Base-by-base conservation (phyloP, 148 eudicot genomes). In the Silene conica region DNA sequence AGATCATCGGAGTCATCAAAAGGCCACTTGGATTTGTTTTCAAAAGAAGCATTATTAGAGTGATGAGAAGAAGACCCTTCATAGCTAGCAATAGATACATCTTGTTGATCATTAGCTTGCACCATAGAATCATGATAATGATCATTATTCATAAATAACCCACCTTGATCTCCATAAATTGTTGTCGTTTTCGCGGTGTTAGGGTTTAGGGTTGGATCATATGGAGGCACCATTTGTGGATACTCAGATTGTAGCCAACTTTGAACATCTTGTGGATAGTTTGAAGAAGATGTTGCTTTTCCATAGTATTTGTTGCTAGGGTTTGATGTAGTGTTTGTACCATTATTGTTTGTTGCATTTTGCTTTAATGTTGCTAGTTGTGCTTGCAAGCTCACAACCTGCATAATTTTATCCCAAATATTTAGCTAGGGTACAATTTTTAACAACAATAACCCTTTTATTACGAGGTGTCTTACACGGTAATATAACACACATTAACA, bases 371-470 rank as follows among this genome's bases (percentile, higher is more conserved):
- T 63, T 46, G 84, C 83, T 75, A 90, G 63, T 76, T 86, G 96
- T 76, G 87, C 84, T 86, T 90, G 96, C 65, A 90, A 70, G 73
- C 59, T 90, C 23, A 90, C 90, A 72, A 90, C 96, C 96, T 90
- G 75, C 63, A 84, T 18, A 55, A 50, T 12, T 50, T 9, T 50
- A 7, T 13, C 43, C 8, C 43, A 38, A 6, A 38, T 38, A 38
- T 38, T 38, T 38, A 38, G 43, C 7, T 38, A 38, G 43, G 3
- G 8, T 38, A 31, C 34, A 31, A 31, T 3, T 31, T 31, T 31
- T 31, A 31, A 31, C 34, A 2, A 3, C 34, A 31, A 31, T 2
- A 31, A 31, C 34, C 3, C 34, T 31, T 31, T 31, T 31, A 31
- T 31, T 31, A 31, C 5, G 4, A 31, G 34, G 34, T 31, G 34